A percentile compares a stretch with the other conserved stretches of the same genome.
Conservation (phyloP, 2,329 filamentous ascomycete species). For the Botryotinia convoluta region DNA sequence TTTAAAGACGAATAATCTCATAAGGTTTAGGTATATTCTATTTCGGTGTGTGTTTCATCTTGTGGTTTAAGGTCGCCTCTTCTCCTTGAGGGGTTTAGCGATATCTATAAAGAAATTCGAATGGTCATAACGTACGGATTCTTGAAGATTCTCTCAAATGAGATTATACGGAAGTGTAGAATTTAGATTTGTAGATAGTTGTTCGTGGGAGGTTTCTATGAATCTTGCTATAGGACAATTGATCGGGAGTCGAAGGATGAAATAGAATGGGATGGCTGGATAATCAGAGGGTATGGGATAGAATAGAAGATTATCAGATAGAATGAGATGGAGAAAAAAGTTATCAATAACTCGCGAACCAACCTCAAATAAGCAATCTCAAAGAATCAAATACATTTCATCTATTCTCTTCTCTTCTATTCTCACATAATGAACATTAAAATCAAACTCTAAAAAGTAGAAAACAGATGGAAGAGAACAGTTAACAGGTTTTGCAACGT, state of each 20-base stretch:
- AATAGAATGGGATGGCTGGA: background rate
- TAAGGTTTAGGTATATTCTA: background rate
- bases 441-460: no score
- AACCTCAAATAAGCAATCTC: no score
- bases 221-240: fast-evolving
- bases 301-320: background rate
- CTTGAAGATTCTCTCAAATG: background rate
- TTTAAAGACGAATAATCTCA: fast-evolving
- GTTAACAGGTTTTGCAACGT: no score
- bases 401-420: background rate
- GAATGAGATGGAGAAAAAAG: background rate
- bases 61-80: fast-evolving
- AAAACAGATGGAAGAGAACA: no score
- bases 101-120: background rate
- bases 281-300: background rate
- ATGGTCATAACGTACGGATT: fast-evolving
- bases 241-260: background rate
- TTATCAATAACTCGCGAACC: fast-evolving
- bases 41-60: background rate
- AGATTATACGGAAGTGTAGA: background rate
- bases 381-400: no score
- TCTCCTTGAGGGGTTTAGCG: background rate
- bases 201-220: background rate
- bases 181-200: background rate
- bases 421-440: background rate